Conservation (phyloP, 2,329 filamentous ascomycete species). For the Cytospora piceicola region DNA sequence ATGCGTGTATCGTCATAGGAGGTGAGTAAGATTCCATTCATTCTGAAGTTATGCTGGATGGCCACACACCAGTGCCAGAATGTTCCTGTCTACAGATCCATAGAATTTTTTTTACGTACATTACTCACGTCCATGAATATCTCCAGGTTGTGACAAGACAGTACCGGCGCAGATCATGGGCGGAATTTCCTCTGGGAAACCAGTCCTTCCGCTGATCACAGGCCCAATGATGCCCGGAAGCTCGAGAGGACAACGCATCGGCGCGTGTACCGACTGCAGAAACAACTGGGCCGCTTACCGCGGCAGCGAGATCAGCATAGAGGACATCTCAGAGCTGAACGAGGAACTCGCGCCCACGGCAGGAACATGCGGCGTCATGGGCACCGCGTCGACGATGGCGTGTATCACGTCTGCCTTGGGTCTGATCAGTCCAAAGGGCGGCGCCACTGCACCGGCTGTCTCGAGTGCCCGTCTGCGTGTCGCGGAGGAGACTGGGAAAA, state of each 20-base stretch:
- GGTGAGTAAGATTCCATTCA: constrained; percentile 45
- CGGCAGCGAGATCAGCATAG: constrained; percentile 68
- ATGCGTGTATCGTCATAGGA: constrained; percentile 69
- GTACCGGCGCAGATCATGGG: constrained; percentile 77
- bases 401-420: constrained; percentile 82
- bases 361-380: constrained; percentile 90
- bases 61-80: not conserved
- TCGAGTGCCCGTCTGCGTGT: constrained; percentile 80
- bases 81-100: not conserved
- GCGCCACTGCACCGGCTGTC: constrained; percentile 72
- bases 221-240: constrained; percentile 78
- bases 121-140: not conserved
- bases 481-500: constrained; percentile 71
- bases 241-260: constrained; percentile 65
- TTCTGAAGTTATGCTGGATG: not conserved
- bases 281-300: constrained; percentile 74
- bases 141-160: constrained; percentile 72
- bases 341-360: constrained; percentile 74
- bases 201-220: constrained; percentile 69
- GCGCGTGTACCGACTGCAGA: constrained; percentile 75
- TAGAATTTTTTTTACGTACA: not conserved
- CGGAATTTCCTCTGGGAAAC: constrained; percentile 74
- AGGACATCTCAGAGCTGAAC: constrained; percentile 72
- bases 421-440: constrained; percentile 71
- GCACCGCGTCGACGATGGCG: constrained; percentile 88